Conservation (phyloP, 768 basidiomycete genomes). For the Suillus decipiens region DNA sequence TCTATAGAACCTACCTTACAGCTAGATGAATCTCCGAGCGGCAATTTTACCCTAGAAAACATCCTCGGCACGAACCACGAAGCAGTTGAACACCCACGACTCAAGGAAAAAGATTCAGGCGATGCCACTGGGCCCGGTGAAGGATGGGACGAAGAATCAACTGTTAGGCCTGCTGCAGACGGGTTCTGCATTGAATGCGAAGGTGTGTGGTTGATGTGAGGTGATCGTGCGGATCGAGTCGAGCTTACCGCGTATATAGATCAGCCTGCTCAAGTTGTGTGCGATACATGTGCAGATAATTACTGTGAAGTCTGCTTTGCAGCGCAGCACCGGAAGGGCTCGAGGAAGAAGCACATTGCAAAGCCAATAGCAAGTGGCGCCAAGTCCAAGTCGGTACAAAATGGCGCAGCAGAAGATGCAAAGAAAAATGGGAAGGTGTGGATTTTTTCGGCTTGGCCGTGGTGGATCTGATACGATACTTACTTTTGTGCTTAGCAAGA, state of each 20-base stretch:
- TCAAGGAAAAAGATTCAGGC: conserved; percentile 35
- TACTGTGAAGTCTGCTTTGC: conserved; percentile 89
- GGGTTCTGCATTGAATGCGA: conserved; percentile 86
- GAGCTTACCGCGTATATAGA: conserved; percentile 43
- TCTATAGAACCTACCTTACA: conserved; percentile 15
- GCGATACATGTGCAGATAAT: conserved; percentile 69
- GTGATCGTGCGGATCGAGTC: neutral
- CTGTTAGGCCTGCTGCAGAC: conserved; percentile 46
- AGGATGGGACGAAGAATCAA: conserved; percentile 72
- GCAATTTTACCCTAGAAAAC: conserved; percentile 62
- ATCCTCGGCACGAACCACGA: conserved; percentile 70
- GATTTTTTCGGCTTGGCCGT: neutral
- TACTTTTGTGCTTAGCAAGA: conserved; percentile 24
- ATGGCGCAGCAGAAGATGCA: conserved; percentile 15
- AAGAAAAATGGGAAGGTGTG: conserved; percentile 22
- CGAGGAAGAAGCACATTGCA: conserved; percentile 62
- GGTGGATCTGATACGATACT: conserved; percentile 9
- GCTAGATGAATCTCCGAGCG: conserved; percentile 8
- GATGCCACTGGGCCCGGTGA: conserved; percentile 39
- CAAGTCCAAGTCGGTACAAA: conserved; percentile 16
- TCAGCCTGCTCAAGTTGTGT: conserved; percentile 77
- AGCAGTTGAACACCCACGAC: conserved; percentile 53
- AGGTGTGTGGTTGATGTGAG: conserved; percentile 48
- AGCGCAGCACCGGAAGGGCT: conserved; percentile 81
- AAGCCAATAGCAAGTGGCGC: conserved; percentile 42